Conservation (phyloP, 192 early-diverging fungal genomes). For the Linnemannia elongata region DNA sequence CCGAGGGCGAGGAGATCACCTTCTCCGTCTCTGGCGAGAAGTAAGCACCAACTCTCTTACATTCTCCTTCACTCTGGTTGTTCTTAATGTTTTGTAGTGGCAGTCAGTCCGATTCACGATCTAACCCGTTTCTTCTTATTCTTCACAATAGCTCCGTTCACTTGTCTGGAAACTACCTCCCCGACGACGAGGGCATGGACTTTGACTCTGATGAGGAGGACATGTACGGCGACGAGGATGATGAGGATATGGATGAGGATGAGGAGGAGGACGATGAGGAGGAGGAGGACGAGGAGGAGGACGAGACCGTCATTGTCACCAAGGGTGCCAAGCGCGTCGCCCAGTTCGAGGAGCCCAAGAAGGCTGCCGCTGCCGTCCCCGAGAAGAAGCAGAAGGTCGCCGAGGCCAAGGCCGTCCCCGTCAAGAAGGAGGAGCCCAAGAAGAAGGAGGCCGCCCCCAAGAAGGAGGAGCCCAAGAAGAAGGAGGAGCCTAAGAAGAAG, state of each 20-base stretch:
- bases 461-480: slow-evolving; percentile 64
- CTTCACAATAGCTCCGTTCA: slow-evolving; percentile 63
- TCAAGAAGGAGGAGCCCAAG: slow-evolving; percentile 60
- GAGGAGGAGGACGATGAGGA: slow-evolving; percentile 54
- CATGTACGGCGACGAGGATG: slow-evolving; percentile 42
- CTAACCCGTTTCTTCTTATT: neutral
- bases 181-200: slow-evolving; percentile 64
- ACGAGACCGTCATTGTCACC: slow-evolving; percentile 56
- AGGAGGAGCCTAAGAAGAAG: slow-evolving; percentile 61
- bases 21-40: slow-evolving; percentile 75
- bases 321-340: slow-evolving; percentile 60
- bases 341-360: slow-evolving; percentile 48
- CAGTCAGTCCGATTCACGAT: neutral
- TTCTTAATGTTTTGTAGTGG: neutral
- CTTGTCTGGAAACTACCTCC: slow-evolving; percentile 81
- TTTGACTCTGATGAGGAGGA: slow-evolving; percentile 60
- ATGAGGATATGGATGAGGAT: slow-evolving; percentile 58
- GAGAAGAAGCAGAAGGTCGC: slow-evolving; percentile 61
- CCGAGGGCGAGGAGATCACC: slow-evolving; percentile 84
- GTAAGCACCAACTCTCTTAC: slow-evolving; percentile 24
- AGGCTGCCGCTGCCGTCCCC: slow-evolving; percentile 29
- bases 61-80: neutral
- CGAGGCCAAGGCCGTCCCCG: slow-evolving; percentile 59
- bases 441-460: slow-evolving; percentile 56
- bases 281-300: slow-evolving; percentile 57